Base-by-base conservation (phyloP, 2,329 filamentous ascomycete genomes). In the Thelonectria olida region DNA sequence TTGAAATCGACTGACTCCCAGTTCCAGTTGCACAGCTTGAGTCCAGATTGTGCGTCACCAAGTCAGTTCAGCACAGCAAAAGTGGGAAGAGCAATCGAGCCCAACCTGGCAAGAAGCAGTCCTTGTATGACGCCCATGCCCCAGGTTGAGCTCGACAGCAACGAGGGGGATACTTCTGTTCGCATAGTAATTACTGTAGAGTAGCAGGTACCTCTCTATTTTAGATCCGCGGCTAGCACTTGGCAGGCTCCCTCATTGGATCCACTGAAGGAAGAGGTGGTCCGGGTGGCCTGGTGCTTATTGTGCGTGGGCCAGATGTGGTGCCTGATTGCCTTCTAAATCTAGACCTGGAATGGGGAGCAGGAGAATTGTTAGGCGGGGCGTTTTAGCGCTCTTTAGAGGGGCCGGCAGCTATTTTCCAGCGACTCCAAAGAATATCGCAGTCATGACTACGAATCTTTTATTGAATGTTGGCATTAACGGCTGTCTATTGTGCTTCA, bases 121-220 rank as follows among this genome's bases (percentile, higher is more conserved):
- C 44, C 44, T 54, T 60, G 67, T 67, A 71, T 71, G 69, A 71
- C 67, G 69, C 65, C 63, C 48, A 38, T 63, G 58, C 49, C 54
- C 42, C 39, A 41, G 57, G 53, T 38, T 38, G 8, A 28, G 49
- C 42, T 34, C n/a, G n/a, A n/a, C n/a, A 41, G 34, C 36, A 22
- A 17, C 45, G 27, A 17, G 28, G 15, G 38, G 8, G 52, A 47
- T 61, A 61, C 58, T 19, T 38, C 7, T 15, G 2, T 2, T 1
- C 23, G 15, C 58, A 39, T 38, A 58, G 23, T 17, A 49, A 13
- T 19, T 5, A 9, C 23, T 15, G 54, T 31, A n/a, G 25, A 15
- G 13, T 7, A 7, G 13, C 38, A 61, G n/a, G 58, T 61, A 61
- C 52, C 51, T 41, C 27, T 44, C 4, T 28, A 54, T 38, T 17